Conservation (phyloP, 257 asterid species). For the Solanum tarijense region DNA sequence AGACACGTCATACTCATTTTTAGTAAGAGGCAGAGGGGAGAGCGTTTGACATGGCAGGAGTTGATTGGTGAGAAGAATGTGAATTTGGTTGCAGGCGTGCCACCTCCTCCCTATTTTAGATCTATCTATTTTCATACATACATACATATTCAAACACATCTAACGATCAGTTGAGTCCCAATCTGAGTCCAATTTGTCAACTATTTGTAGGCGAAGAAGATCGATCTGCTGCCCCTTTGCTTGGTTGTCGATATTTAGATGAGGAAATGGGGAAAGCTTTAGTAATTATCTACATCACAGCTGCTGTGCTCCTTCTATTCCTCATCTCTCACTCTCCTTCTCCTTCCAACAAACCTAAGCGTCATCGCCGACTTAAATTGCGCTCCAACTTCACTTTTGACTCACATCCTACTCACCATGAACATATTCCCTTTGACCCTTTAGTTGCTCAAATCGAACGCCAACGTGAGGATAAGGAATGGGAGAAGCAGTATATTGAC, state of each 20-base stretch:
- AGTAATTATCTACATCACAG: conserved; percentile 51
- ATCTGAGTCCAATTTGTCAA: neutral
- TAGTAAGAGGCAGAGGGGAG: neutral
- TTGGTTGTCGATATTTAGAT: conserved; percentile 1
- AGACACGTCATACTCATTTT: neutral
- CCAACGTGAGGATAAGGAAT: conserved; percentile 67
- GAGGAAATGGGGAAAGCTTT: conserved; percentile 70
- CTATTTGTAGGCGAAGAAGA: neutral
- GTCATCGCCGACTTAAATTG: conserved; percentile 73
- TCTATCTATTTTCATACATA: neutral
- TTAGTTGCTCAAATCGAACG: conserved; percentile 73
- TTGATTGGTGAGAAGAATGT: neutral
- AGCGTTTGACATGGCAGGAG: neutral
- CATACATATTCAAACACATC: neutral
- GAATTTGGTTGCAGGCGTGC: neutral
- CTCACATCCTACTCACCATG: conserved; percentile 3
- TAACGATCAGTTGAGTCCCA: neutral
- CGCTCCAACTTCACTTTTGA: conserved; percentile 78
- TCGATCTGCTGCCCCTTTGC: neutral
- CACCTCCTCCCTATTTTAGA: neutral
- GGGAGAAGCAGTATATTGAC: conserved; percentile 62
- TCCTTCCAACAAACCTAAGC: conserved; percentile 28
- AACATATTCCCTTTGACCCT: conserved; percentile 69
- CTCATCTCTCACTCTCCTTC: conserved; percentile 69
- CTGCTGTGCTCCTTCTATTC: conserved; percentile 48